These are phyloP conservation scores for Gomphus sp. DNA, from an alignment of 1,284 basidiomycete species.

Conservation along the genomic window DNA sequence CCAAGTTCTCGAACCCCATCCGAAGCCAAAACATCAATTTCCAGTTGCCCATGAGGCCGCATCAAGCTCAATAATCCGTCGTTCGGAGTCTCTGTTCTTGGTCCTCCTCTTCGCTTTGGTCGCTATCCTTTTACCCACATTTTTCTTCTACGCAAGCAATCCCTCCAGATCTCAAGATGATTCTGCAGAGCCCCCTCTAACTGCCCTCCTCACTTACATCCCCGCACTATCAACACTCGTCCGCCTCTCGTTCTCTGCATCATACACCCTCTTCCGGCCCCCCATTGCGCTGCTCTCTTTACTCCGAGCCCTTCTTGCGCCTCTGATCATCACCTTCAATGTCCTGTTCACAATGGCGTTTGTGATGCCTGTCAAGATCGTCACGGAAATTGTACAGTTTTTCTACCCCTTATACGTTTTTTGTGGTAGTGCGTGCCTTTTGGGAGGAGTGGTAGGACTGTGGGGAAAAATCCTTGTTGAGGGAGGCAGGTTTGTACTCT, in stretches of 20 bases:
- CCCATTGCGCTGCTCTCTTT: not conserved
- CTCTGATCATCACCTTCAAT: not conserved
- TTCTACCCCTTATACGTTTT: slow-evolving; percentile 5
- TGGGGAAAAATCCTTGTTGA: too few relatives aligned
- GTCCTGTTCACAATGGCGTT: not conserved
- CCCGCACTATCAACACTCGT: not conserved
- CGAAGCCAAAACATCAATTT: too few relatives aligned
- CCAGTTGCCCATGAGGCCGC: not conserved
- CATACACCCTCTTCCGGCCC: not conserved
- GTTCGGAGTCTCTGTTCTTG: slow-evolving; percentile 1
- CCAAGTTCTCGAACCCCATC: too few relatives aligned
- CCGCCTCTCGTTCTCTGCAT: not conserved
- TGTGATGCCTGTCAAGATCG: not conserved
- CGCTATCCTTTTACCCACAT: not conserved
- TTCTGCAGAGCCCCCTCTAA: not conserved
- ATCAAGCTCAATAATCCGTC: not conserved
- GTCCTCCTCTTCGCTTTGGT: not conserved
- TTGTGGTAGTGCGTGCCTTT: too few relatives aligned
- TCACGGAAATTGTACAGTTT: not conserved
- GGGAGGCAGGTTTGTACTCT: too few relatives aligned
- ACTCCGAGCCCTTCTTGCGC: not conserved
- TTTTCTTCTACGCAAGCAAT: not conserved
- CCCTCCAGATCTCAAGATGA: not conserved
- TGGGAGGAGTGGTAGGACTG: too few relatives aligned
- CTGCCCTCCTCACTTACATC: not conserved